phyloP scores from a whole-genome alignment of 768 basidiomycete species.

The Rhizopogon vulgaris region DNA sequence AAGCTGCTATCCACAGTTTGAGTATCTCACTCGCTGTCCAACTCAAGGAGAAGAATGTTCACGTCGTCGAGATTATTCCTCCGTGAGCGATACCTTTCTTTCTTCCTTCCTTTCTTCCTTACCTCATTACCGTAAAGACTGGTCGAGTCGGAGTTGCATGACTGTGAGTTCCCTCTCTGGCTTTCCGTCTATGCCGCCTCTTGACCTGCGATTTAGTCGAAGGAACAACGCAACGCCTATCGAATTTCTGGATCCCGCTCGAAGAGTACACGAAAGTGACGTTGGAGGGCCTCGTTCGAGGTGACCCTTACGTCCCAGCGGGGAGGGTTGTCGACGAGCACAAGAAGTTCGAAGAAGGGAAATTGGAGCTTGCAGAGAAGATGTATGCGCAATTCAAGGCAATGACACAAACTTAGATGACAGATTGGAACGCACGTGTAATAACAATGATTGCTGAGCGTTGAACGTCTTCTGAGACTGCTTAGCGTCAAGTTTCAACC shows the following conservation, averaged over 20 bases:
- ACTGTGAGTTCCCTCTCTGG: constrained; percentile 31
- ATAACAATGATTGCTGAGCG: too few relatives aligned
- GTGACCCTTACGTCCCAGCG: constrained; percentile 24
- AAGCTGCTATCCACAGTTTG: constrained; percentile 53
- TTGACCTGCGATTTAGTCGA: constrained; percentile 52
- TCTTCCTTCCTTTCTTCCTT: background rate
- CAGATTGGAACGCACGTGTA: background rate
- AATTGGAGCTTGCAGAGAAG: constrained; percentile 13
- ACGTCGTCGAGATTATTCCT: constrained; percentile 52
- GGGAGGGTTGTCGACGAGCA: constrained; percentile 13
- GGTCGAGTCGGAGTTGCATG: constrained; percentile 58
- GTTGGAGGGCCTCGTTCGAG: constrained; percentile 32
- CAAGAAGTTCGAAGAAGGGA: constrained; percentile 24
- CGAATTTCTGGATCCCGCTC: constrained; percentile 54
- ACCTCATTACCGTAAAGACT: constrained; percentile 28
- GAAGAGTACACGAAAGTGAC: constrained; percentile 37
- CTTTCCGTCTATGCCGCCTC: constrained; percentile 7
- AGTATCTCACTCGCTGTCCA: constrained; percentile 40
- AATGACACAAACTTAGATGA: background rate
- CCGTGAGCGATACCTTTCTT: constrained; percentile 36
- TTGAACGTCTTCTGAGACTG: too few relatives aligned
- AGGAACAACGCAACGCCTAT: constrained; percentile 41
- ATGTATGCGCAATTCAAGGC: background rate
- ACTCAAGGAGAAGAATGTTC: constrained; percentile 42
- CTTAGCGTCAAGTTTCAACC: too few relatives aligned